A percentile compares a stretch with the other conserved stretches of the same genome.
phyloP scores from a whole-genome alignment of 2,329 filamentous ascomycete genomes.

The Fusarium stilboides region DNA sequence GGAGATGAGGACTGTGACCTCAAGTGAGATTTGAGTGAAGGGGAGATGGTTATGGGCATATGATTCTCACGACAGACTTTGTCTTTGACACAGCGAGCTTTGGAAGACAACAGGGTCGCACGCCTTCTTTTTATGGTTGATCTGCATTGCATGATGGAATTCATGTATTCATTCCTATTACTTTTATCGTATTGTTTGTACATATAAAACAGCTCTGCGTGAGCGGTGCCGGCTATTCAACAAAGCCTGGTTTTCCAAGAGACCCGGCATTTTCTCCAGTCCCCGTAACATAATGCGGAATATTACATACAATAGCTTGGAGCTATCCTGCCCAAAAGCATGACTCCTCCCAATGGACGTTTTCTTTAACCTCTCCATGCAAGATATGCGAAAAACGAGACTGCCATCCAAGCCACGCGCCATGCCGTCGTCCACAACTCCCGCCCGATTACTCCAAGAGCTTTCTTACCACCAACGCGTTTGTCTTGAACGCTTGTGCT shows the following conservation, averaged over 20 bases:
- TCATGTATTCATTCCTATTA: conserved; percentile 28
- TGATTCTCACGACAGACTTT: neutral
- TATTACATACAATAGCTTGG: conserved; percentile 25
- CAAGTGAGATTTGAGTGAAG: neutral
- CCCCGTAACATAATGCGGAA: neutral
- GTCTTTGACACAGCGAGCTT: neutral
- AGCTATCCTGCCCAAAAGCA: conserved; percentile 2
- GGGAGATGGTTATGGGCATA: neutral
- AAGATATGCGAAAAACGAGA: conserved; percentile 77
- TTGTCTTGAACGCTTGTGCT: conserved; percentile 54
- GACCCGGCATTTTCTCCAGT: neutral
- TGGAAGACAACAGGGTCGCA: neutral
- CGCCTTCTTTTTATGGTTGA: neutral
- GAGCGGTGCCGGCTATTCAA: conserved; percentile 31
- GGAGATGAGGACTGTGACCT: too few relatives aligned
- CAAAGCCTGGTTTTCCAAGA: conserved; percentile 21
- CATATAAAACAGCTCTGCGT: conserved; percentile 35
- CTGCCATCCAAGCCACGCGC: conserved; percentile 74
- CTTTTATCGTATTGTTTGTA: conserved; percentile 24
- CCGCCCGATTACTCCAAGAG: conserved; percentile 64
- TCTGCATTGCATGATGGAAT: conserved; percentile 2
- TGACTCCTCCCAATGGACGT: neutral
- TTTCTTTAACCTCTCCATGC: conserved; percentile 67
- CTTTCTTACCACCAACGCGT: conserved; percentile 51
- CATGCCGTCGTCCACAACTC: conserved; percentile 75